Percentiles rank a stretch among this genome's conserved stretches.
phyloP scores from a whole-genome alignment of 192 early-diverging fungal genomes.

The Backusella tarrabulga region DNA sequence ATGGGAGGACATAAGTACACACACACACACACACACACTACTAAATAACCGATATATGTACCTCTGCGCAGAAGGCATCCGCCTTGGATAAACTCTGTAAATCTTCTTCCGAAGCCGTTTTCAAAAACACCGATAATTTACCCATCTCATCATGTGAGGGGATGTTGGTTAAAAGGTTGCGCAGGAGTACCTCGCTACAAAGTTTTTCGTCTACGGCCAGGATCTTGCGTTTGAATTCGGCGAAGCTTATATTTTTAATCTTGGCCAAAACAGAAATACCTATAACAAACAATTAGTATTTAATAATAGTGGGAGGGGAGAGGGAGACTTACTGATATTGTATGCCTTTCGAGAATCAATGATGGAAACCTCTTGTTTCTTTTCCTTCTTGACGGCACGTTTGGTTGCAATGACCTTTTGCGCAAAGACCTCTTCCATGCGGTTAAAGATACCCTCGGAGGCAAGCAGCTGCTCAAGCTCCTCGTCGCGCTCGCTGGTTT shows the following conservation, averaged over 20 bases:
- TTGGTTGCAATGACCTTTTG: slow-evolving; percentile 27
- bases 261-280: slow-evolving; percentile 41
- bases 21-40: too few relatives aligned
- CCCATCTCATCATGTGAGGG: slow-evolving; percentile 77
- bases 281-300: neutral
- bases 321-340: slow-evolving; percentile 44
- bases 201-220: slow-evolving; percentile 67
- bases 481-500: slow-evolving; percentile 7
- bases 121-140: slow-evolving; percentile 62
- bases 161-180: slow-evolving; percentile 64
- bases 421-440: slow-evolving; percentile 32
- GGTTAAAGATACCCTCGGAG: slow-evolving; percentile 31
- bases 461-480: slow-evolving; percentile 16
- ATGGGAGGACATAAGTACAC: too few relatives aligned
- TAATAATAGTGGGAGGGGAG: neutral
- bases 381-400: slow-evolving; percentile 44
- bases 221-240: slow-evolving; percentile 65
- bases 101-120: slow-evolving; percentile 61
- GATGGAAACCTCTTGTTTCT: slow-evolving; percentile 66
- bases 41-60: neutral
- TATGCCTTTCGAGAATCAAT: slow-evolving; percentile 71
- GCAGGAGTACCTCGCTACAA: slow-evolving; percentile 62
- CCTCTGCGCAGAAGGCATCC: slow-evolving; percentile 73
- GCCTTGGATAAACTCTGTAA: slow-evolving; percentile 59
- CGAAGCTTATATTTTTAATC: slow-evolving; percentile 65